Evolutionary conservation across 2,329 filamentous ascomycete species (phyloP).

Genomic region (Hypoxylon sp.): DNA sequence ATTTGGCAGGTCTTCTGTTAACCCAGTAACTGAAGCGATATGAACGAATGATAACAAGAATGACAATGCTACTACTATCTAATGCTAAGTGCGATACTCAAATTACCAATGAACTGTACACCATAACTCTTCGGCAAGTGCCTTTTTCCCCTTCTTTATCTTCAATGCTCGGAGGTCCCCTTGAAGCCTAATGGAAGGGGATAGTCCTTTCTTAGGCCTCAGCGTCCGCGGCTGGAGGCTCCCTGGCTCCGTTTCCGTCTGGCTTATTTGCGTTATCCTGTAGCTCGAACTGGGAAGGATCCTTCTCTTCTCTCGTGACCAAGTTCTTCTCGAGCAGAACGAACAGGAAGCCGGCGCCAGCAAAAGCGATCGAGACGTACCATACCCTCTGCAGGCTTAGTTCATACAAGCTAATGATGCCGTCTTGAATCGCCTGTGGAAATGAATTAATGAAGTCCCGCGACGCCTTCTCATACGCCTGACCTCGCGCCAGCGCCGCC

Average conservation of each 20-base stretch:
- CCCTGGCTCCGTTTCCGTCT: background rate
- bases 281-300: slow-evolving; percentile 1
- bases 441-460: background rate
- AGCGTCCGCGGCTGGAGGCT: background rate
- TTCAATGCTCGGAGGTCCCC: too few species aligned
- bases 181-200: too few species aligned
- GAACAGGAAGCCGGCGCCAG: background rate
- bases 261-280: background rate
- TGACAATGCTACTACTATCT: too few species aligned
- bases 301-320: slow-evolving; percentile 2
- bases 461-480: background rate
- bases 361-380: slow-evolving; percentile 8
- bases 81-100: too few species aligned
- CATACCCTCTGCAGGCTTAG: slow-evolving; percentile 6
- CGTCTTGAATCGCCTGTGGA: background rate
- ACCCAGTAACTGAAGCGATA: too few species aligned
- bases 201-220: background rate
- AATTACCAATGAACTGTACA: too few species aligned
- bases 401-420: background rate
- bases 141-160: too few species aligned
- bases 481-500: background rate
- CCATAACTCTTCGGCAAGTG: too few species aligned
- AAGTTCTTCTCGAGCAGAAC: slow-evolving; percentile 3
- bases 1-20: too few species aligned
- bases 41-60: too few species aligned